Evolutionary conservation across 345 rosid species (phyloP).

Genomic region (Sapria himalayana): DNA sequence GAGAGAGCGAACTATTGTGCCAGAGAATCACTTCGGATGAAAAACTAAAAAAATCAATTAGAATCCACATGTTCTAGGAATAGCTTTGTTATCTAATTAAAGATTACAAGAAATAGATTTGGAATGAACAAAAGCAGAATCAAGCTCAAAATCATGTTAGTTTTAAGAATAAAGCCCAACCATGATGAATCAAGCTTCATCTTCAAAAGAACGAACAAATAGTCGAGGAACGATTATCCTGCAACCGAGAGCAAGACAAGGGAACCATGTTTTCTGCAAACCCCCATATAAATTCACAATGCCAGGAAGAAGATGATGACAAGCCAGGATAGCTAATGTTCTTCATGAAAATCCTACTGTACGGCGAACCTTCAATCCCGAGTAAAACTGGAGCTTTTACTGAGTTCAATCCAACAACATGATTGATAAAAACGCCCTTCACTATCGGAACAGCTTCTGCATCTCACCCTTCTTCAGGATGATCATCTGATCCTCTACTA

Average conservation of each 20-base stretch:
- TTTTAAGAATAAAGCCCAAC: too few relatives aligned
- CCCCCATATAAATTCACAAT: constrained; percentile 65
- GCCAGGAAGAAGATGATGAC: constrained; percentile 32
- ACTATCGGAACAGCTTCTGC: constrained; percentile 54
- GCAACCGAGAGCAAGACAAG: constrained; percentile 46
- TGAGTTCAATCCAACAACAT: constrained; percentile 47
- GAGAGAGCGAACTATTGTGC: too few relatives aligned
- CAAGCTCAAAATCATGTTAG: too few relatives aligned
- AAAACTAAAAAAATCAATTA: too few relatives aligned
- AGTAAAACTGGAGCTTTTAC: constrained; percentile 52
- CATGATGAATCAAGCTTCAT: too few relatives aligned
- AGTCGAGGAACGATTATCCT: constrained; percentile 16
- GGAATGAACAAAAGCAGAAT: too few relatives aligned
- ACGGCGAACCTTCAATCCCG: constrained; percentile 49
- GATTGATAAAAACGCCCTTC: constrained; percentile 38
- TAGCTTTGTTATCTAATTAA: too few relatives aligned
- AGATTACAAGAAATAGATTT: too few relatives aligned
- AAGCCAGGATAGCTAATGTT: constrained; percentile 48
- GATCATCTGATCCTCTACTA: constrained; percentile 83
- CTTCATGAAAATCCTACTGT: constrained; percentile 51
- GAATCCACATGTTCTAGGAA: too few relatives aligned
- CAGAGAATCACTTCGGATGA: too few relatives aligned
- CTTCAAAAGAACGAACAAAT: constrained; percentile 22
- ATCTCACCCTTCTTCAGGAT: constrained; percentile 78
- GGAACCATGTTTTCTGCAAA: constrained; percentile 35